Percentiles rank a stretch among this genome's conserved stretches.
Conservation (phyloP, 306 rosid genomes). For the Prunus persica region Prunus_persica_NCBIv2 NC_034014.1:24509001-24509500, state of each 20-base stretch:
- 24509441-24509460: constrained; percentile 47
- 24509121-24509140: neutral
- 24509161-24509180: neutral
- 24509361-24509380: constrained; percentile 11
- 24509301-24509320: constrained; percentile 15
- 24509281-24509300: constrained; percentile 1
- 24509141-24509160: neutral
- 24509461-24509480: constrained; percentile 35
- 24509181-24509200: neutral
- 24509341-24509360: constrained; percentile 31
- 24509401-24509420: constrained; percentile 20
- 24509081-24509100: constrained; percentile 8
- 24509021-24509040: neutral
- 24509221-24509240: neutral
- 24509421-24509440: constrained; percentile 25
- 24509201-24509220: neutral
- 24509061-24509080: constrained; percentile 7
- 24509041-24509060: constrained; percentile 4
- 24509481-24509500: constrained; percentile 34
- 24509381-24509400: constrained; percentile 17
- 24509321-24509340: constrained; percentile 12
- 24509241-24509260: neutral
- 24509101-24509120: neutral
- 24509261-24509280: neutral
- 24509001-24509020: constrained; percentile 41